Evolutionary conservation across 1,139 yeast species (phyloP).

Genomic region (Yamadazyma spencermartinsiae): DNA sequence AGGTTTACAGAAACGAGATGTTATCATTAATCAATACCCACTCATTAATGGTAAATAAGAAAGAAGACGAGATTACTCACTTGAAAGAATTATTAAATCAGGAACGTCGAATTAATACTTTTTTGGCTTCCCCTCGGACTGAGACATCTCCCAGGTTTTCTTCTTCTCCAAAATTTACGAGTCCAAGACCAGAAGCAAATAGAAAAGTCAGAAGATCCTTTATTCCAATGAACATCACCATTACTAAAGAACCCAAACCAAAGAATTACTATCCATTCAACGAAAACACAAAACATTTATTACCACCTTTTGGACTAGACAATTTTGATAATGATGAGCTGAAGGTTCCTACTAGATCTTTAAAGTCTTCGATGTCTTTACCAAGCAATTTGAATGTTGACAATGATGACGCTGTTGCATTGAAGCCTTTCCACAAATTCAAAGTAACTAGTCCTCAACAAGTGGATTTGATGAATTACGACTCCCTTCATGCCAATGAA

Average conservation of each 20-base stretch:
- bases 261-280: slow-evolving; percentile 13
- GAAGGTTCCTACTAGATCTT: too few relatives aligned
- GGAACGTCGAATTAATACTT: slow-evolving; percentile 22
- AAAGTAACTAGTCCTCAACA: slow-evolving; percentile 11
- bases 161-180: slow-evolving; percentile 1
- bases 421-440: slow-evolving; percentile 17
- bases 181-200: not conserved
- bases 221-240: slow-evolving; percentile 22
- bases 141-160: slow-evolving; percentile 5
- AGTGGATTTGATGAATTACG: slow-evolving; percentile 4
- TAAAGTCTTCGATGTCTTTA: slow-evolving; percentile 3
- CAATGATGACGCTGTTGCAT: slow-evolving; percentile 5
- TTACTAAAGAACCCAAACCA: slow-evolving; percentile 18
- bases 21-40: slow-evolving; percentile 27
- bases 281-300: slow-evolving; percentile 7
- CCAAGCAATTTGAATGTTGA: slow-evolving; percentile 4
- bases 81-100: slow-evolving; percentile 25
- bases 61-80: slow-evolving; percentile 29
- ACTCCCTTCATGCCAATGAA: not conserved
- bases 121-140: slow-evolving; percentile 17
- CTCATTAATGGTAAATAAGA: slow-evolving; percentile 24
- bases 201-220: slow-evolving; percentile 18
- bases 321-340: not conserved
- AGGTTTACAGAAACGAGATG: slow-evolving; percentile 27
- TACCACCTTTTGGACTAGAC: slow-evolving; percentile 19